Base-by-base conservation (phyloP, 2,329 filamentous ascomycete genomes). In the Myriosclerotinia scirpicola region DNA sequence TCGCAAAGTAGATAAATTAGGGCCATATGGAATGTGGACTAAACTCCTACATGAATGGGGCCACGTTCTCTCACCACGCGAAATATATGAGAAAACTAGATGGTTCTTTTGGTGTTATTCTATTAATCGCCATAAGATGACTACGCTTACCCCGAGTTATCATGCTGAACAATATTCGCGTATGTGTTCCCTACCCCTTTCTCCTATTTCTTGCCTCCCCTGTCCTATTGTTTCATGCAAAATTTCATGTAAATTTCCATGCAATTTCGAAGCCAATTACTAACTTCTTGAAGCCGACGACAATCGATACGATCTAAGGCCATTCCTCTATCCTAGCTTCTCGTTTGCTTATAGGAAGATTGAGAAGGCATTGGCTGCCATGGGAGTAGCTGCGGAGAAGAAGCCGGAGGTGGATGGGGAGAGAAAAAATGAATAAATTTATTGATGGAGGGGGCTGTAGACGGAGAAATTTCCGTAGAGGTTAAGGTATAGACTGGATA, bases 71-170 rank as follows among this genome's bases (percentile, higher is more conserved):
- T 63, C 52, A 48, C 64, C 67, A 46, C 44, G 60, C 55, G 67
- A 61, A 36, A 65, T 67, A 11, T 67, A 58, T 22, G 34, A 50
- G 14, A 63, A 61, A 7, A 48, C 54, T 46, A 48, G 53, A 40
- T 60, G 63, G 54, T 55, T 54, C 54, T 68, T 62, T 62, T 81
- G 80, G 60, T 55, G 60, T 69, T 85, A 86, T 73, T 79, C 81
- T 0, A 85, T 88, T 71, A 89, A 89, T 73, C 76, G 87, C 14
- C 86, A 89, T 72, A 89, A 89, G 64, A 64, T 67, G 61, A 70
- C 71, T 6, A 73, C 67, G 0, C 26, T 74, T 7, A 74, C 71
- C 0, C 72, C 73, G 11, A 48, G 67, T 12, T 69, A 70, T 46
- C 74, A 76, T 64, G 67, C 66, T n/a, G 77, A 80, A 7, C 48